Evolutionary conservation across 2,329 filamentous ascomycete species (phyloP), one percentile per base, ranked within the genome.

Genomic region (Cucurbitaria berberidis): DNA sequence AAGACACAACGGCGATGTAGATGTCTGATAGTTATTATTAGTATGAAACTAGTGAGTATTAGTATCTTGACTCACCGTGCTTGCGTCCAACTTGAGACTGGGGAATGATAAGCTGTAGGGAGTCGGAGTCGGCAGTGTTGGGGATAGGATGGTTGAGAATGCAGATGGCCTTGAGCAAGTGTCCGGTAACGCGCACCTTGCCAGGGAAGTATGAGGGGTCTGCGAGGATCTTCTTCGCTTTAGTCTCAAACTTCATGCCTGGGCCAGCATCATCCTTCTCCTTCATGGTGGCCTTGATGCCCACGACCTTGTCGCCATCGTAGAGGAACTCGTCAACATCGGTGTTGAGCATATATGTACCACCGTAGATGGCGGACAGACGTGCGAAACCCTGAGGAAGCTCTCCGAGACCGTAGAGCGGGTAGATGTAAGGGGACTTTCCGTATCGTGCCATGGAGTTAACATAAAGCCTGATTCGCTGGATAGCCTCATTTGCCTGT

Each of bases 401-500:
- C 81, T 99, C 95, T 74, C 90, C 95, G 44, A 99, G 87, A 58
- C 95, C 95, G 80, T 99, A 99, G 27, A 98, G 87, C 43, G 95
- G 96, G 83, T 99, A 99, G 81, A 99, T 98, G 82, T 98, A 99
- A 40, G 95, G 96, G 11, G 93, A 98, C 80, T 97, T 98, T 78
- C 95, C 95, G 78, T 98, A 98, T 60, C 93, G 87, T 46, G 93
- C 91, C 79, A 99, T 96, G 26, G 93, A 97, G 84, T 96, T 96
- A 67, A 93, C 96, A 78, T 99, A 99, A 41, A 99, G 84, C 64
- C 91, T 87, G 76, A 99, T 97, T 68, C 93, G 91, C 78, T 93
- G 86, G 67, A 99, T 90, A 51, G 90, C 87, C 74, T 96, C 92
- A 66, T 89, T 87, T 39, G 93, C 91, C 71, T 82, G 81, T 62